These are phyloP conservation scores for Pichia californica DNA, from an alignment of 805 yeast genomes.

Conservation along the genomic window DNA sequence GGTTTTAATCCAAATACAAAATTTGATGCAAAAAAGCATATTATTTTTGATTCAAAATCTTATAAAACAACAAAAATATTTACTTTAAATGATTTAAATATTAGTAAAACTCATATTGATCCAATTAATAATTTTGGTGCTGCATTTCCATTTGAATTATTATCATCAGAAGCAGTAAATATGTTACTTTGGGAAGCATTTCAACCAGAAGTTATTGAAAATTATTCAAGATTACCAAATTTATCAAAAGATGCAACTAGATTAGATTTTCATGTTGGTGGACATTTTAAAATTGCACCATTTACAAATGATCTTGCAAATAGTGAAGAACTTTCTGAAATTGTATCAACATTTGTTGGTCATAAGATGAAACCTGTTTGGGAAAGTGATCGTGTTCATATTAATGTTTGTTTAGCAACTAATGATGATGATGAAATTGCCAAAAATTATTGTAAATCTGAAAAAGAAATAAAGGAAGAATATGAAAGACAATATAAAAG, in stretches of 20 bases:
- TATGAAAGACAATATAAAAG: constrained; percentile 13
- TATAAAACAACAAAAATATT: constrained; percentile 30
- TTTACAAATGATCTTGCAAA: constrained; percentile 46
- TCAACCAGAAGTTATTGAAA: constrained; percentile 34
- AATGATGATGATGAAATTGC: constrained; percentile 13
- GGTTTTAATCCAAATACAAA: constrained; percentile 24
- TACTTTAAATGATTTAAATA: constrained; percentile 32
- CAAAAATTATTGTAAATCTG: constrained; percentile 5
- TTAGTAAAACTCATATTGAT: constrained; percentile 26
- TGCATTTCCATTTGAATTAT: constrained; percentile 50
- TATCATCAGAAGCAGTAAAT: constrained; percentile 50
- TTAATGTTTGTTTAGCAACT: constrained; percentile 39
- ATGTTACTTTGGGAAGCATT: constrained; percentile 49
- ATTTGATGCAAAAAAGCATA: constrained; percentile 33
- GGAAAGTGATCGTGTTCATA: constrained; percentile 48
- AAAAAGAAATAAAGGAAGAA: constrained; percentile 13
- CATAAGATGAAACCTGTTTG: constrained; percentile 39
- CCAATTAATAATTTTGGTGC: constrained; percentile 35
- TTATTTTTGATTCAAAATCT: constrained; percentile 30
- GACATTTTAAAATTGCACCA: constrained; percentile 38
- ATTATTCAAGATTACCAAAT: constrained; percentile 35
- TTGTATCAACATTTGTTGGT: constrained; percentile 43
- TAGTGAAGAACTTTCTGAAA: constrained; percentile 42
- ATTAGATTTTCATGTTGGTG: constrained; percentile 42
- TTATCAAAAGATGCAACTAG: constrained; percentile 11